Conservation (phyloP, 371 early-diverging fungal genomes). For the Paraphysoderma sedebokerense region DNA sequence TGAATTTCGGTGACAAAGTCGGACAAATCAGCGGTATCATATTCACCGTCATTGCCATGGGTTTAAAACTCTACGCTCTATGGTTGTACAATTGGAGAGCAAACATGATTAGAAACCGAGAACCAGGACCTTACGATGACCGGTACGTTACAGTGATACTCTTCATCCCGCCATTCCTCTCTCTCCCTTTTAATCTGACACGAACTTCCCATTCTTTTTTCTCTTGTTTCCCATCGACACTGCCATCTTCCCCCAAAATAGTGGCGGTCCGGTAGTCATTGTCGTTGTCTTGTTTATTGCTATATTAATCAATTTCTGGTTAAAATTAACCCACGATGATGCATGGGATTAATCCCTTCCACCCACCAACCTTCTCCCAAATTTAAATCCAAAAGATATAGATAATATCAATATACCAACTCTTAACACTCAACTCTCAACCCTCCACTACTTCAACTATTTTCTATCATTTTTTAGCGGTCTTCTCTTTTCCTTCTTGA, state of each 20-base stretch:
- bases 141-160: conserved; percentile 1
- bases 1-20: conserved; percentile 68
- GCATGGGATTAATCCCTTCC: too few relatives aligned
- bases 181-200: too few relatives aligned
- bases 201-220: not conserved
- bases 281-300: conserved; percentile 72
- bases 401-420: too few relatives aligned
- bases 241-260: conserved; percentile 7
- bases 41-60: conserved; percentile 63
- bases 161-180: too few relatives aligned
- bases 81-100: conserved; percentile 89
- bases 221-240: conserved; percentile 26
- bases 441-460: too few relatives aligned
- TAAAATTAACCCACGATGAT: too few relatives aligned
- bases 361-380: too few relatives aligned
- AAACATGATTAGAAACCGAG: conserved; percentile 42
- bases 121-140: conserved; percentile 50
- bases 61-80: conserved; percentile 76
- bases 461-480: too few relatives aligned
- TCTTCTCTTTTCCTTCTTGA: too few relatives aligned
- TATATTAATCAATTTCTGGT: conserved; percentile 48
- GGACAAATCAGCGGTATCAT: conserved; percentile 55
- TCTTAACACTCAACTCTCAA: too few relatives aligned
- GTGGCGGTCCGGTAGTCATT: conserved; percentile 66
- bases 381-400: too few relatives aligned